Percentiles rank a stretch among this genome's conserved stretches.
These are phyloP conservation scores for Trichophyton equinum DNA, from an alignment of 2,329 filamentous ascomycete genomes.

Conservation along the genomic window DNA sequence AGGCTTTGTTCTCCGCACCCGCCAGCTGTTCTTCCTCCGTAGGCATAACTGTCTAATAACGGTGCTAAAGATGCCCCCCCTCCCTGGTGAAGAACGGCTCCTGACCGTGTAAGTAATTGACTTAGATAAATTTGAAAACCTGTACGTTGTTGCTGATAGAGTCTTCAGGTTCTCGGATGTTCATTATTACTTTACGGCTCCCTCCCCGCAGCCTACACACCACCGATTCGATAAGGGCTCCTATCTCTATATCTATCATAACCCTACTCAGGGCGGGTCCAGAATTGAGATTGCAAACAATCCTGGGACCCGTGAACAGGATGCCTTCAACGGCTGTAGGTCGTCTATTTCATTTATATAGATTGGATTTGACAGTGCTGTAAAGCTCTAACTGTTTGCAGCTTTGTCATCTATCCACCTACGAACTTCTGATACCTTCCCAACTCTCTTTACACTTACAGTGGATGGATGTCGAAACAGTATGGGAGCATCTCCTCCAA, in stretches of 20 bases:
- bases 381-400: conserved; percentile 17
- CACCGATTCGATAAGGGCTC: conserved; percentile 54
- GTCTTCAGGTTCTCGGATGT: conserved; percentile 47
- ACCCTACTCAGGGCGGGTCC: conserved; percentile 39
- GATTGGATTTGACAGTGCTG: background rate
- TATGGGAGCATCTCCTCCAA: conserved; percentile 17
- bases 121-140: background rate
- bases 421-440: conserved; percentile 47
- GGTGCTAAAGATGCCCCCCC: conserved; percentile 29
- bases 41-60: background rate
- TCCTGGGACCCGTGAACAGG: conserved; percentile 50
- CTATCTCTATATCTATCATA: conserved; percentile 53
- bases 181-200: conserved; percentile 51
- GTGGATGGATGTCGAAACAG: conserved; percentile 34
- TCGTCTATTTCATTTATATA: conserved; percentile 10
- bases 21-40: background rate
- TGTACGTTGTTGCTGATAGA: conserved; percentile 8
- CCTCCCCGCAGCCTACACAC: conserved; percentile 42
- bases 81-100: conserved; percentile 35
- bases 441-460: conserved; percentile 45
- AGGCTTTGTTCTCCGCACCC: background rate
- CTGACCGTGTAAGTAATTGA: conserved; percentile 33
- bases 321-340: conserved; percentile 50
- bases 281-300: conserved; percentile 53
- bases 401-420: conserved; percentile 42